phyloP scores from a whole-genome alignment of 1,139 yeast species.

The Scheffersomyces parashehatae region DNA sequence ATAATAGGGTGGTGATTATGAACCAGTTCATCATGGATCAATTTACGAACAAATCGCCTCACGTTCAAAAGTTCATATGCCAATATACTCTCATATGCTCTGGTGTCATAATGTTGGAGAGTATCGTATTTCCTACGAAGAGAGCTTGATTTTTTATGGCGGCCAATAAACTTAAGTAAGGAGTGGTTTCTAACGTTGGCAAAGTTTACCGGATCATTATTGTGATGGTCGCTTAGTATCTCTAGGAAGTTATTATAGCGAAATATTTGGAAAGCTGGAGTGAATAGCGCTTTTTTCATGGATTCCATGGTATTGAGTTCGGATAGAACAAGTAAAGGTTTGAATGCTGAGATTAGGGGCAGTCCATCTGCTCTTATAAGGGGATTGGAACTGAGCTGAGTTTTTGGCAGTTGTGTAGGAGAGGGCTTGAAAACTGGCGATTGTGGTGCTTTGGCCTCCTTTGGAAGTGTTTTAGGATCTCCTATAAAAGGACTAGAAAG shows the following conservation, averaged over 20 bases:
- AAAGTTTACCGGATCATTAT: slow-evolving; percentile 43
- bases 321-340: slow-evolving; percentile 24
- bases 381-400: slow-evolving; percentile 3
- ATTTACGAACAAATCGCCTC: slow-evolving; percentile 29
- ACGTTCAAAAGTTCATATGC: slow-evolving; percentile 32
- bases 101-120: slow-evolving; percentile 16
- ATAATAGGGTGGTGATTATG: slow-evolving; percentile 4
- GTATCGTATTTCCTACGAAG: not conserved
- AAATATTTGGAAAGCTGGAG: slow-evolving; percentile 35
- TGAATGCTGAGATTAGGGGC: slow-evolving; percentile 16
- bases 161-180: slow-evolving; percentile 32
- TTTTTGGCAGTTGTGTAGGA: slow-evolving; percentile 1
- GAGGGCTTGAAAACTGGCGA: not conserved
- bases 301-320: slow-evolving; percentile 26
- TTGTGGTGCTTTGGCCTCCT: not conserved
- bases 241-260: slow-evolving; percentile 39
- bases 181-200: slow-evolving; percentile 42
- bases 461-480: slow-evolving; percentile 1
- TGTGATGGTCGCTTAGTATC: slow-evolving; percentile 33
- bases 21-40: slow-evolving; percentile 17
- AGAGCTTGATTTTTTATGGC: slow-evolving; percentile 9
- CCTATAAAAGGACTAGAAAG: slow-evolving; percentile 16
- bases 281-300: slow-evolving; percentile 21
- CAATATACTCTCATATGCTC: slow-evolving; percentile 33
- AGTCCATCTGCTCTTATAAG: slow-evolving; percentile 5